Evolutionary conservation across 345 rosid genomes (phyloP), one percentile per base, ranked within the genome.

Genomic region (Schrenkiella parvula): DNA sequence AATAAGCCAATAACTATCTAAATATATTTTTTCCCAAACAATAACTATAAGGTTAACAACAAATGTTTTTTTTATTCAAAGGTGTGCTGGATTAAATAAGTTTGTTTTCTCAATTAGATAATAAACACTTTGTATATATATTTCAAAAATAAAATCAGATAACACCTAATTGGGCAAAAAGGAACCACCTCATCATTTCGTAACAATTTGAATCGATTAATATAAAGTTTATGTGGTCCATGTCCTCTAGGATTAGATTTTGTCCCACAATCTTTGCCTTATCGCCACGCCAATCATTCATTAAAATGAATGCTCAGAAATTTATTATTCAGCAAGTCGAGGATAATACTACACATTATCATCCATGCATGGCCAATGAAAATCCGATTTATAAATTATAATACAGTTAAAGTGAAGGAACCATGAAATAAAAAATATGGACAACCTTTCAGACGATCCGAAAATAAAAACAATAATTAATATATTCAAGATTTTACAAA

Each of bases 211-310:
- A 65, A 46, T 56, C 34, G 58, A 65, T 65, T 65, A 34, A 46
- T 19, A 46, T 56, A 35, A 23, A 18, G 43, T 46, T 55, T 43
- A 22, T 55, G 71, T 73, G 72, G 77, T 56, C 59, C 66, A 65
- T 64, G 21, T 48, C 52, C n/a, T 61, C 14, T 42, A 7, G 11
- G 63, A 47, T 32, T 42, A 53, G 38, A 34, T 54, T 12, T 53
- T 57, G 48, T 73, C 57, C 29, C 50, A 64, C 47, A 35, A 44
- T 31, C 31, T 31, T 44, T 55, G 41, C 71, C 65, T 64, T 73
- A 55, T 64, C 70, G 56, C 38, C 64, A 72, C 41, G 57, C 65
- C 77, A 64, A 44, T 55, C 77, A 44, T 72, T 72, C 76, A 64
- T 64, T 64, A 42, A 21, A 15, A 31, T 54, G 22, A 52, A 31